Percentiles rank a stretch among this genome's conserved stretches.
Evolutionary conservation across 2,329 filamentous ascomycete species (phyloP).

Genomic region (Cytospora piceicola): DNA sequence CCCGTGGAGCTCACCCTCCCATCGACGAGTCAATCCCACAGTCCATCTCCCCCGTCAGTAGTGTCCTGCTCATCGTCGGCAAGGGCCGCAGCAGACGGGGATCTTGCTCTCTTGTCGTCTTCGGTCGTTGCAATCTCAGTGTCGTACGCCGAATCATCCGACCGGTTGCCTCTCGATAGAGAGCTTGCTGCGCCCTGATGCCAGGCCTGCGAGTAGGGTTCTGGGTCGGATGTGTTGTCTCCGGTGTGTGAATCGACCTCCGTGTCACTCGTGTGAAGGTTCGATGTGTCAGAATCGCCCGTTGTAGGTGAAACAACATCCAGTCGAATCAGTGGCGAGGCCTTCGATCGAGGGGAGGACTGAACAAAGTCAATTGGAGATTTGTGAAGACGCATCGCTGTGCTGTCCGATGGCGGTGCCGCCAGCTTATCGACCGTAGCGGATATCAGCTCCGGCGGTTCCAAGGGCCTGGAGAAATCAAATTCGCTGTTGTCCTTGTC

Average conservation of each 20-base stretch:
- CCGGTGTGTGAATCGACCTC: slow-evolving; percentile 30
- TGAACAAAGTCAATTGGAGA: slow-evolving; percentile 20
- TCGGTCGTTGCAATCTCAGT: background rate
- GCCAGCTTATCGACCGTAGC: background rate
- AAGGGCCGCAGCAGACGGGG: slow-evolving; percentile 23
- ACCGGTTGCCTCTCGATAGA: background rate
- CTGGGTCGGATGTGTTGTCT: slow-evolving; percentile 27
- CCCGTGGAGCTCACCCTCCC: slow-evolving; percentile 27
- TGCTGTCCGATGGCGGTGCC: background rate
- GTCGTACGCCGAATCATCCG: slow-evolving; percentile 8
- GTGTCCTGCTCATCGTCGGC: slow-evolving; percentile 28
- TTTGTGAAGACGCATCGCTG: background rate
- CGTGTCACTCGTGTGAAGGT: slow-evolving; percentile 28
- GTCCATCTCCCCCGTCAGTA: slow-evolving; percentile 24
- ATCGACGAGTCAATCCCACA: slow-evolving; percentile 29
- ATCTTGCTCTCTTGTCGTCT: background rate
- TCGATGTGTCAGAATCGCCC: slow-evolving; percentile 24
- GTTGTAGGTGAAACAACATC: slow-evolving; percentile 30
- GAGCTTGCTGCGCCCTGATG: slow-evolving; percentile 5
- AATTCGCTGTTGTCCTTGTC: slow-evolving; percentile 24
- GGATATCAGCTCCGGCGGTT: slow-evolving; percentile 5
- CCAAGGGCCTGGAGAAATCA: slow-evolving; percentile 34
- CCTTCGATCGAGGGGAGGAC: slow-evolving; percentile 17
- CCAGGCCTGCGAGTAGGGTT: slow-evolving; percentile 25
- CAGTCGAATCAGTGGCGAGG: slow-evolving; percentile 15